Evolutionary conservation across 2,329 filamentous ascomycete species (phyloP).

Genomic region (Neofusicoccum cordaticola): DNA sequence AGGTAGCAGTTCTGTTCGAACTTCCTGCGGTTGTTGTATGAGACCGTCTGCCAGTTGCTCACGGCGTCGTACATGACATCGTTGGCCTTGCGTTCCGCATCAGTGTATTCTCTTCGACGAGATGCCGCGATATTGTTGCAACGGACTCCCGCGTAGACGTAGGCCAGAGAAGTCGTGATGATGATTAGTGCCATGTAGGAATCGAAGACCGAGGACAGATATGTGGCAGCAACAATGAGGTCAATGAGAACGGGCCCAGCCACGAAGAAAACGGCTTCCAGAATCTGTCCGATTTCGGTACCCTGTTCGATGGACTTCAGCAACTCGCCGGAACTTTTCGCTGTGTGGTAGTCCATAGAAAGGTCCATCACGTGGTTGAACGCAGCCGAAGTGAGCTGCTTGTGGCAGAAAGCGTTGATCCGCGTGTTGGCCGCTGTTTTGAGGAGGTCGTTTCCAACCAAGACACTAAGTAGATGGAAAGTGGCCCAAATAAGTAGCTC

Average conservation of each 20-base stretch:
- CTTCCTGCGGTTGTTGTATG: constrained; percentile 55
- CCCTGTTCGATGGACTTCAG: constrained; percentile 65
- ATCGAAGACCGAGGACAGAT: constrained; percentile 62
- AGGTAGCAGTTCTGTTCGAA: constrained; percentile 54
- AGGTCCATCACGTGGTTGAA: constrained; percentile 67
- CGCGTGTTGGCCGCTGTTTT: not conserved
- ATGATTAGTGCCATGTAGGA: constrained; percentile 45
- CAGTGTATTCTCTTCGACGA: constrained; percentile 42
- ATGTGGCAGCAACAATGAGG: constrained; percentile 58
- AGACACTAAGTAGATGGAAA: not conserved
- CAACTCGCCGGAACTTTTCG: constrained; percentile 62
- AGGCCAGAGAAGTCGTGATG: constrained; percentile 40
- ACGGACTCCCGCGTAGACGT: constrained; percentile 50
- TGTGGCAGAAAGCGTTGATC: constrained; percentile 46
- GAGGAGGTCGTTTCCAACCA: not conserved
- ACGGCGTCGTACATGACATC: constrained; percentile 58
- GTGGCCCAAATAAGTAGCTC: not conserved
- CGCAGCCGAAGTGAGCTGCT: constrained; percentile 58
- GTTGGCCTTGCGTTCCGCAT: constrained; percentile 48
- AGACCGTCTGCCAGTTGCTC: constrained; percentile 59
- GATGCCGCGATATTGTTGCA: constrained; percentile 41
- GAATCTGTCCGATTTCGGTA: constrained; percentile 55
- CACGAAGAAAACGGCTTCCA: constrained; percentile 57
- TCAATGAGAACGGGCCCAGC: constrained; percentile 62
- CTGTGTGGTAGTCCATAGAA: constrained; percentile 69